Base-by-base conservation (phyloP, 257 asterid genomes). In the Eucommia ulmoides region DNA sequence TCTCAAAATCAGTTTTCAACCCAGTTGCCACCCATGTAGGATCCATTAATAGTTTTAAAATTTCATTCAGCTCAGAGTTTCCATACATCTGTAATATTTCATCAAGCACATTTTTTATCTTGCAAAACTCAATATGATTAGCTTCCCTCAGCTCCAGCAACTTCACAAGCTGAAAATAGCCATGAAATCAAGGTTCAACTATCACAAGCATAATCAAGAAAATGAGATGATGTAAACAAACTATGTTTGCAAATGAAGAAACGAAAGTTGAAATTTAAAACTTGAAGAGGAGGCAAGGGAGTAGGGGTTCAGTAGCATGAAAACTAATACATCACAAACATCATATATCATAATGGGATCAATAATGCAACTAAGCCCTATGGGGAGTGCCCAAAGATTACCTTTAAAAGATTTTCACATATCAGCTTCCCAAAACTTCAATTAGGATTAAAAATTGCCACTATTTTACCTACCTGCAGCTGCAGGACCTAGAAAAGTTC, bases 1-100 rank as follows among this genome's bases (percentile, higher is more conserved):
- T 76, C 69, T 78, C 93, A 63, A 78, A 56, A 54, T 83, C 92
- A 60, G 79, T 72, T 76, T 77, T 85, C 65, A 89, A 67, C 52
- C 98, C 98, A 52, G 96, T 89, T 25, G 96, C 88, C 52, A 72
- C 81, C 88, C 93, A 83, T 47, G 98, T 77, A 64, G 98, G 96
- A 68, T 79, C 83, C 88, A 85, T 78, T 66, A 85, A 61, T 56
- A 74, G 70, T 49, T 67, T 67, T 41, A 89, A 60, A 61, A 89
- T 75, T 67, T 78, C 72, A 21, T 24, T 53, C 52, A 89, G 96
- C 69, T 79, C 92, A 18, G 72, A 49, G 60, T 74, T 75, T 55
- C 60, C 58, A 58, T 77, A 33, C 80, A 85, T 60, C 44, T 73
- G 92, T 42, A 79, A 54, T 62, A 83, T 60, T 47, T 89, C 93